Base-by-base conservation (phyloP, 2,329 filamentous ascomycete genomes). In the Diplodia mutila region DNA sequence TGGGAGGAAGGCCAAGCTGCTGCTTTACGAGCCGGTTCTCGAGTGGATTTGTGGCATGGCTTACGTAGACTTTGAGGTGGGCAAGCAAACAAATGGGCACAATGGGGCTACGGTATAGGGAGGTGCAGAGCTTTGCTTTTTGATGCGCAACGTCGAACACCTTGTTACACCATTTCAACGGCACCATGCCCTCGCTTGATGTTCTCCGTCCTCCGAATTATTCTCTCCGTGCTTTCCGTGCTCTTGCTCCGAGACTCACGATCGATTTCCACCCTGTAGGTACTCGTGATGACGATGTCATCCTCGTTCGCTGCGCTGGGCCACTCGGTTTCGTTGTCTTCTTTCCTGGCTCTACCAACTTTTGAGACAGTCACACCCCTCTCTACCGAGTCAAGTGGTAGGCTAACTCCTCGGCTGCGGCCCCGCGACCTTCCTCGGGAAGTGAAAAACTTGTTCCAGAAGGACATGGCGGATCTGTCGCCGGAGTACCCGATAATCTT, bases 401-500 rank as follows among this genome's bases (percentile, higher is more conserved):
- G 1, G 32, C 53, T 57, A 14, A 25, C n/a, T 25, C 52, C 52
- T 21, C 53, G 32, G 21, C 53, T 57, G 12, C 53, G 53, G 21
- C 32, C 32, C 9, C 53, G 53, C 12, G 32, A 57, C 18, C 53
- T 14, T 8, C 52, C 52, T 42, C 53, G 32, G 16, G 53, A 54
- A 14, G 52, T n/a, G 27, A 54, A 54, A 16, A 54, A 54, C 18
- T 21, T 54, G 18, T 54, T 54, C 52, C 52, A 54, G 16, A 54
- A 34, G 27, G 52, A 54, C 16, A 21, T 11, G 18, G 14, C 52
- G 9, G 52, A 54, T 34, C 29, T 4, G 32, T 57, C 34, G 1
- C 39, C 18, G 14, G 14, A 16, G 14, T 42, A 42, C 18, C 81
- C 80, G 53, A 87, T 80, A 72, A 86, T 73, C 51, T 80, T 80